Evolutionary conservation across 2,329 filamentous ascomycete species (phyloP), one percentile per base, ranked within the genome.

Genomic region (Hypomyces rosellus): DNA sequence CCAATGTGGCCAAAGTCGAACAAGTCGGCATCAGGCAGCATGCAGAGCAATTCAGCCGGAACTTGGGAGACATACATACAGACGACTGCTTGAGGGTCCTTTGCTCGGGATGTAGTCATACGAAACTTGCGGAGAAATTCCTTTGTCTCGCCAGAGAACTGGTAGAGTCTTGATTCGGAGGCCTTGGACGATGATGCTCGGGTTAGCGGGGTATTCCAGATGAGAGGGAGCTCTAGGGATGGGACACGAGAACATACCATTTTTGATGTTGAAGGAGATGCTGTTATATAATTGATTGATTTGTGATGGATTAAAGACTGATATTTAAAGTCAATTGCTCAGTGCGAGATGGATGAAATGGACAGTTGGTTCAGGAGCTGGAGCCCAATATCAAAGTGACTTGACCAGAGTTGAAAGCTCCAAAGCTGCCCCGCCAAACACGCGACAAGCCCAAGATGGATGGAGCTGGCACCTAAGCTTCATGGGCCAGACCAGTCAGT

Each of bases 41-140:
- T n/a, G 40, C 11, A 43, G 40, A n/a, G 40, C 39, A 20, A 6
- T 8, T 13, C 18, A 14, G 18, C 5, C 20, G 43, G 34, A 14
- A 33, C 13, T 16, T 42, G 54, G 45, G 45, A 66, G 63, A 72
- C 66, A 61, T 67, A 77, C 85, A 71, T 87, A 97, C 93, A 97
- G 60, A 99, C 95, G 55, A 95, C 84, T 54, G 91, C 93, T 74
- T 96, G 89, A 0, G 91, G 86, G 43, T 86, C 84, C 65, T 86
- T 92, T 47, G 89, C 84, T 57, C 93, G 78, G 34, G 91, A 96
- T 2, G 93, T 97, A 22, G 86, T 83, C 25, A 99, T 79, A 46
- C 93, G 88, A 74, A 99, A 99, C 72, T 96, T 97, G 69, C 89
- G 87, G 58, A 99, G 81, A 64, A 91, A 85, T 58, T 90, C 84